Percentiles rank a stretch among this genome's conserved stretches.
Evolutionary conservation across 805 yeast genomes (phyloP).

Genomic region (Myxozyma mucilagina): DNA sequence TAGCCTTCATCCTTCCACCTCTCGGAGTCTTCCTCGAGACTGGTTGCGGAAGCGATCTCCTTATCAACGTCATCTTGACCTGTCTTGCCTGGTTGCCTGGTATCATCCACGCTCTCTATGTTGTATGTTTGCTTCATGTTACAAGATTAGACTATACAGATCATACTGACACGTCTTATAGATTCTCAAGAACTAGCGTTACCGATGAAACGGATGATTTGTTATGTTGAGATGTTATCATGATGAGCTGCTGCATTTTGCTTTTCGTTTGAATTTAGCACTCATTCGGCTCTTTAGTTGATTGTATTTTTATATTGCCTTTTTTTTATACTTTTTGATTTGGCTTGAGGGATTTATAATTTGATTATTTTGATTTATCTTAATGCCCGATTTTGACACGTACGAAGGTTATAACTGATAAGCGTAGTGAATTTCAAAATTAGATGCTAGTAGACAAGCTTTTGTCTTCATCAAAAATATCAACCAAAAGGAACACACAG

Average conservation of each 20-base stretch:
- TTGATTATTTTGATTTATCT: no score
- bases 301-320: no score
- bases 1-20: constrained; percentile 48
- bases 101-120: constrained; percentile 43
- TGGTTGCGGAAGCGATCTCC: constrained; percentile 52
- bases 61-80: constrained; percentile 65
- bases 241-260: no score
- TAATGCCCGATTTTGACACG: no score
- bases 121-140: constrained; percentile 25
- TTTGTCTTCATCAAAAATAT: background rate
- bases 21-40: constrained; percentile 62
- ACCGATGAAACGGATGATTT: background rate
- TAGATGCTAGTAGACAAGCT: background rate
- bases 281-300: no score
- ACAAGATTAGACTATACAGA: background rate
- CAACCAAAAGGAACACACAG: background rate
- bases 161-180: background rate
- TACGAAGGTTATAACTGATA: no score
- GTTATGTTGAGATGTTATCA: no score
- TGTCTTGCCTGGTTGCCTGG: constrained; percentile 75
- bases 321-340: no score
- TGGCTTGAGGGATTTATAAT: no score
- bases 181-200: constrained; percentile 13
- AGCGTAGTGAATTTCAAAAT: background rate
- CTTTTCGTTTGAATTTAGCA: no score